Conservation (phyloP, 805 yeast species). For the Wickerhamiella nectarea region DNA sequence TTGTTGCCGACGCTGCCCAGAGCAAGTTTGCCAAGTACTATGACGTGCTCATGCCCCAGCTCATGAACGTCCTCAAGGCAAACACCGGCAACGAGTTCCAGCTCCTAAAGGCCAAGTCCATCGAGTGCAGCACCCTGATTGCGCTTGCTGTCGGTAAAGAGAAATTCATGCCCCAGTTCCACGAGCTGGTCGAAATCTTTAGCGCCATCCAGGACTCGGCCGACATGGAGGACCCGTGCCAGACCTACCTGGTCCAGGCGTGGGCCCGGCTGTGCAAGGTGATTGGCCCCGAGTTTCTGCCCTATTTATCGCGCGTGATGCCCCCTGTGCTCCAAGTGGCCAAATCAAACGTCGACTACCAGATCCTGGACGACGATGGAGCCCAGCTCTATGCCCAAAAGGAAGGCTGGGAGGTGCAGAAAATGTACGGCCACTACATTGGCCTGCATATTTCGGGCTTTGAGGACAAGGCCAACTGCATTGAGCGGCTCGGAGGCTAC, state of each 20-base stretch:
- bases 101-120: slow-evolving; percentile 76
- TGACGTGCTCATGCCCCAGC: slow-evolving; percentile 84
- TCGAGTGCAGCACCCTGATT: slow-evolving; percentile 88
- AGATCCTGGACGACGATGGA: slow-evolving; percentile 74
- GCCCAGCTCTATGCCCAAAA: slow-evolving; percentile 71
- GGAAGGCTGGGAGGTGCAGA: slow-evolving; percentile 92
- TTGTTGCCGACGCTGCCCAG: slow-evolving; percentile 90
- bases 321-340: slow-evolving; percentile 85
- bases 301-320: slow-evolving; percentile 67
- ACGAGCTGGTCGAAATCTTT: slow-evolving; percentile 57
- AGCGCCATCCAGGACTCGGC: slow-evolving; percentile 47
- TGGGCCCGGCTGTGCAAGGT: slow-evolving; percentile 91
- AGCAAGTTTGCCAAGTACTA: slow-evolving; percentile 78
- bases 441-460: slow-evolving; percentile 91
- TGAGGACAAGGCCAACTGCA: slow-evolving; percentile 87
- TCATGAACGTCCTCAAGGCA: slow-evolving; percentile 62
- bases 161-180: slow-evolving; percentile 62
- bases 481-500: slow-evolving; percentile 72
- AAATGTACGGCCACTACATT: slow-evolving; percentile 78
- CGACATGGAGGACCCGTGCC: slow-evolving; percentile 76
- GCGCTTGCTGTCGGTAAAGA: slow-evolving; percentile 93
- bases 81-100: slow-evolving; percentile 71
- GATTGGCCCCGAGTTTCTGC: slow-evolving; percentile 73
- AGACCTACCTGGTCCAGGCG: slow-evolving; percentile 76
- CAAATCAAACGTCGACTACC: slow-evolving; percentile 77